phyloP scores from a whole-genome alignment of 768 basidiomycete species.

The Suillus luteus region DNA sequence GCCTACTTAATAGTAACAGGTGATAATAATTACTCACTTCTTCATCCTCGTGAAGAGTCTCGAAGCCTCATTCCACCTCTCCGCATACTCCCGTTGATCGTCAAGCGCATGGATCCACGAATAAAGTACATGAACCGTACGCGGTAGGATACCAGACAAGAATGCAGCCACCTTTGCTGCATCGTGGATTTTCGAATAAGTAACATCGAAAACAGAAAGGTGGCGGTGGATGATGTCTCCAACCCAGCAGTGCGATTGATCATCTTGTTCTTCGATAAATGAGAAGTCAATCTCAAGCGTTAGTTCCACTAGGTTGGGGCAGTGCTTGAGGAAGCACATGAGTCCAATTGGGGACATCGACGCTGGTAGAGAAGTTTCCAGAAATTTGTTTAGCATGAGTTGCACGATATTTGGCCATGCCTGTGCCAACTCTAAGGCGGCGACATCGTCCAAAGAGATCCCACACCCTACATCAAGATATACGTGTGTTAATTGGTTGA shows the following conservation, averaged over 20 bases:
- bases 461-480: constrained; percentile 22
- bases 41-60: constrained; percentile 21
- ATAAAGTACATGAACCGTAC: constrained; percentile 13
- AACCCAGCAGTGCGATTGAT: background rate
- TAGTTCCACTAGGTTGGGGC: constrained; percentile 13
- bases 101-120: constrained; percentile 18
- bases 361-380: background rate
- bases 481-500: constrained; percentile 27
- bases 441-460: constrained; percentile 24
- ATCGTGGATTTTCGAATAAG: constrained; percentile 22
- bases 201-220: constrained; percentile 11
- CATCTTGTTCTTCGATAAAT: constrained; percentile 19
- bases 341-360: constrained; percentile 23
- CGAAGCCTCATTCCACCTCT: constrained; percentile 28
- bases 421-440: constrained; percentile 20
- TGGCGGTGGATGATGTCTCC: background rate
- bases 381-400: background rate
- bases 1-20: background rate
- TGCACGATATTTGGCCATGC: constrained; percentile 19
- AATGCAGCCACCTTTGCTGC: constrained; percentile 28
- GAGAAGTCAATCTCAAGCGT: constrained; percentile 26
- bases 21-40: background rate
- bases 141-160: constrained; percentile 28
- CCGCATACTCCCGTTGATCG: constrained; percentile 15
- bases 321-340: constrained; percentile 22